Percentiles rank a stretch among this genome's conserved stretches.
Evolutionary conservation across 1,139 yeast genomes (phyloP).

Genomic region (Trichomonascaceae sp.): DNA sequence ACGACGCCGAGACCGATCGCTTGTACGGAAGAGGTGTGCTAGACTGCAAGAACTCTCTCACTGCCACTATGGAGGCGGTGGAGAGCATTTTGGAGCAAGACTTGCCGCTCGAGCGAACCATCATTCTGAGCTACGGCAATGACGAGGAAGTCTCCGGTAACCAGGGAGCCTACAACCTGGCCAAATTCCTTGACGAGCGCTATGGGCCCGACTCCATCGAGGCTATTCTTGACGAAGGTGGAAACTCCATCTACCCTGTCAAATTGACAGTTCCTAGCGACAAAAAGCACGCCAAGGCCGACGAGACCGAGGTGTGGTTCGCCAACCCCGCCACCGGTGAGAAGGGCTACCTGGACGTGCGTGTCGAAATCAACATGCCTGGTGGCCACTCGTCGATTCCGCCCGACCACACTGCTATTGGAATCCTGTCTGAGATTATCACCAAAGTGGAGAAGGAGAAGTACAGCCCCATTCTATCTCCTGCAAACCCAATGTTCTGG

Average conservation of each 20-base stretch:
- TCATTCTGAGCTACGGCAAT: conserved; percentile 49
- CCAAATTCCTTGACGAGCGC: conserved; percentile 32
- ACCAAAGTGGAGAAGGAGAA: conserved; percentile 39
- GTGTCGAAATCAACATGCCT: conserved; percentile 38
- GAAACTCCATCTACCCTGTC: no score
- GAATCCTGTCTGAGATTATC: conserved; percentile 45
- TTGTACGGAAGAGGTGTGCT: conserved; percentile 54
- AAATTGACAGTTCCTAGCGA: no score
- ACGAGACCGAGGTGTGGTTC: conserved; percentile 24
- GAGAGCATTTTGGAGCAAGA: conserved; percentile 37
- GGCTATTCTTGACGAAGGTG: conserved; percentile 51
- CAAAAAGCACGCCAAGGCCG: no score
- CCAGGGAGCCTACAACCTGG: conserved; percentile 41
- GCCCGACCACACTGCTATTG: conserved; percentile 60
- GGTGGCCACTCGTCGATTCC: conserved; percentile 71
- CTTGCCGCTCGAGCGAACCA: conserved; percentile 40
- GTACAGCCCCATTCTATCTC: conserved; percentile 32
- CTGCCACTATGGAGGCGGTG: conserved; percentile 45
- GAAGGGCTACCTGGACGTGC: conserved; percentile 49
- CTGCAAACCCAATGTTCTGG: conserved; percentile 37
- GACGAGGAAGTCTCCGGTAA: conserved; percentile 59
- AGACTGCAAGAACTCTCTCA: conserved; percentile 50
- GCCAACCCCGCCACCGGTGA: conserved; percentile 55
- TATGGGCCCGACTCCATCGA: conserved; percentile 46
- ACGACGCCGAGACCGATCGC: conserved; percentile 37